These are phyloP conservation scores for Aplosporella prunicola DNA, from an alignment of 2,329 filamentous ascomycete species.

Conservation along the genomic window DNA sequence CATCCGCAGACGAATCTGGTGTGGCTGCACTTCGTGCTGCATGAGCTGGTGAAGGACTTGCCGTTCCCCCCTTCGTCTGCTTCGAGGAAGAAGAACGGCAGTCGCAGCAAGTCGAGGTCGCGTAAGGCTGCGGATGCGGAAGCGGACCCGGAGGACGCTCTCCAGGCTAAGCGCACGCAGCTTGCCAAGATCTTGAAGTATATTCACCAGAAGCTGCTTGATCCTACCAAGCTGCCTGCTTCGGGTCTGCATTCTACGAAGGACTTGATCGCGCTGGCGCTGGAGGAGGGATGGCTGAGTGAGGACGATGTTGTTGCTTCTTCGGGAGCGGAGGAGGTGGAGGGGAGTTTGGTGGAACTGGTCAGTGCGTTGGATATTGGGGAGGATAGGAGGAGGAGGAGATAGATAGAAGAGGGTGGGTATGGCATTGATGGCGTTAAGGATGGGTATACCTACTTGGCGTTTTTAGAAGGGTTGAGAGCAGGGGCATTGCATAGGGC, in stretches of 20 bases:
- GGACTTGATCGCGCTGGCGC: constrained; percentile 25
- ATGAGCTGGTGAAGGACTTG: constrained; percentile 42
- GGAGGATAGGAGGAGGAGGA: no score
- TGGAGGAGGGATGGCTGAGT: constrained; percentile 27
- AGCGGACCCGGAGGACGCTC: constrained; percentile 11
- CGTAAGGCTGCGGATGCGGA: background rate
- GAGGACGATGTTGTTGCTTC: constrained; percentile 22
- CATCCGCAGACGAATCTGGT: constrained; percentile 53
- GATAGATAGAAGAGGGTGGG: no score
- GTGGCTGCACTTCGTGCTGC: constrained; percentile 54
- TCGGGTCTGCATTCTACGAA: constrained; percentile 21
- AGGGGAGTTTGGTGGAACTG: constrained; percentile 6
- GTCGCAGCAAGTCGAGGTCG: background rate
- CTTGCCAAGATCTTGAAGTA: constrained; percentile 29
- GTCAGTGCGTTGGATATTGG: background rate
- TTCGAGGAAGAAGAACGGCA: no score
- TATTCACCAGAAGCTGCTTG: constrained; percentile 29
- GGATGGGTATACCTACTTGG: no score
- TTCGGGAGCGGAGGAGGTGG: background rate
- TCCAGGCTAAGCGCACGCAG: constrained; percentile 25
- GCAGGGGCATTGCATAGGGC: no score
- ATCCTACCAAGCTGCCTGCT: constrained; percentile 26
- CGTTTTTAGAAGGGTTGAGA: no score
- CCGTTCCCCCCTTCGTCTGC: constrained; percentile 20
- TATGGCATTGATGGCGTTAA: no score